A percentile compares a stretch with the other conserved stretches of the same genome.
Conservation (phyloP, 2,329 filamentous ascomycete genomes). For the Xylaria sp. region DNA sequence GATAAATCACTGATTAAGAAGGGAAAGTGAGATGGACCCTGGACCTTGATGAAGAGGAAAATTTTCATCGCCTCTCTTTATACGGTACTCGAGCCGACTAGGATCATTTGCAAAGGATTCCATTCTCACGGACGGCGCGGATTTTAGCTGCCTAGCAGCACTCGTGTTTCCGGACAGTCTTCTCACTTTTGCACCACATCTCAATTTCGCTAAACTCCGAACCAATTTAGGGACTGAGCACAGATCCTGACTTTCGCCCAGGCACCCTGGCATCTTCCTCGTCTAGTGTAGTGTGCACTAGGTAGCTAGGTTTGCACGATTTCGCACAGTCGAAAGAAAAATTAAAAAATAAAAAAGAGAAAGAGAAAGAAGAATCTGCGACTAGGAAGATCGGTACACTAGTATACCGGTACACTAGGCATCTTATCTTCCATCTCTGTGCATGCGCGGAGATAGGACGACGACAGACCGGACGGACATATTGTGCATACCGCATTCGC, state of each 20-base stretch:
- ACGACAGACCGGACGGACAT: neutral
- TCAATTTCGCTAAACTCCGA: slow-evolving; percentile 43
- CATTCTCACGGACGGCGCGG: slow-evolving; percentile 32
- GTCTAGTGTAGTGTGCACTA: neutral
- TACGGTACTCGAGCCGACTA: slow-evolving; percentile 30
- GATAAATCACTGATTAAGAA: neutral
- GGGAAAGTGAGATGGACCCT: neutral
- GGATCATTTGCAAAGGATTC: slow-evolving; percentile 28
- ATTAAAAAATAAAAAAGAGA: neutral
- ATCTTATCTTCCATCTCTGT: neutral
- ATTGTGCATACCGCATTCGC: neutral
- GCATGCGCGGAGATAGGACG: neutral
- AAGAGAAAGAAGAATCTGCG: neutral
- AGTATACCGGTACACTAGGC: neutral
- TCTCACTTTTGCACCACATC: slow-evolving; percentile 28
- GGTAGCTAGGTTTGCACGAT: neutral
- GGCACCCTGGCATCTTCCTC: slow-evolving; percentile 22
- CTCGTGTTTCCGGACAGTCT: slow-evolving; percentile 24
- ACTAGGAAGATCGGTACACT: neutral
- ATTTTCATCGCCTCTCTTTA: slow-evolving; percentile 41
- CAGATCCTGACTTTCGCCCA: slow-evolving; percentile 30
- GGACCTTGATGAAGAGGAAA: slow-evolving; percentile 30
- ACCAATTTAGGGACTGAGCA: slow-evolving; percentile 34
- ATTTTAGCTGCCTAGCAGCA: slow-evolving; percentile 31
- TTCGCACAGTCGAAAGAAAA: slow-evolving; percentile 24